Conservation (phyloP, 179 eudicot species). For the Nepenthes alata region DNA sequence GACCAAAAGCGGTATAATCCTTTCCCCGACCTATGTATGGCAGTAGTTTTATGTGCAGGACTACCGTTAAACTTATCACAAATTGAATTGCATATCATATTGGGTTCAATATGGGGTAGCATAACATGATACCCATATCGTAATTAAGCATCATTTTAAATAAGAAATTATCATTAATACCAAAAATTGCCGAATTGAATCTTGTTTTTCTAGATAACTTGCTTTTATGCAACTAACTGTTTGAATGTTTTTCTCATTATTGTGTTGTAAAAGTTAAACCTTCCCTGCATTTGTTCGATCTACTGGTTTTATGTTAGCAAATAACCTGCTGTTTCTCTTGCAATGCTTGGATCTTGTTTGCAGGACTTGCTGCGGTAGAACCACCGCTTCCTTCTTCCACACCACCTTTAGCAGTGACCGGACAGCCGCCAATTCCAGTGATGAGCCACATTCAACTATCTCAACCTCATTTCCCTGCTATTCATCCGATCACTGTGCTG, state of each 20-base stretch:
- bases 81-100: too few species aligned
- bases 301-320: neutral
- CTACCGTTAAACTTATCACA: too few species aligned
- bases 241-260: neutral
- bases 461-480: constrained; percentile 38
- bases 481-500: constrained; percentile 32
- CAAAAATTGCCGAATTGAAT: neutral
- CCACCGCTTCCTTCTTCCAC: constrained; percentile 36
- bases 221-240: neutral
- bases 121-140: too few species aligned
- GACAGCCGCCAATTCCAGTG: constrained; percentile 35
- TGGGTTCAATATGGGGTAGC: too few species aligned
- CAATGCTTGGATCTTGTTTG: constrained; percentile 7
- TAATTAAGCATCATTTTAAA: neutral
- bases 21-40: too few species aligned
- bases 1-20: too few species aligned
- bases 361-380: constrained; percentile 21
- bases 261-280: neutral
- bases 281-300: neutral
- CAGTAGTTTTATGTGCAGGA: too few species aligned
- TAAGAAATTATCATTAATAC: neutral
- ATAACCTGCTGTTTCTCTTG: neutral
- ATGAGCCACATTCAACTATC: constrained; percentile 41
- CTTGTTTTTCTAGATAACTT: neutral
- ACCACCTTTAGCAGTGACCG: constrained; percentile 35